phyloP scores from a whole-genome alignment of 257 asterid species.

The Nyctanthes arbortristis region DNA sequence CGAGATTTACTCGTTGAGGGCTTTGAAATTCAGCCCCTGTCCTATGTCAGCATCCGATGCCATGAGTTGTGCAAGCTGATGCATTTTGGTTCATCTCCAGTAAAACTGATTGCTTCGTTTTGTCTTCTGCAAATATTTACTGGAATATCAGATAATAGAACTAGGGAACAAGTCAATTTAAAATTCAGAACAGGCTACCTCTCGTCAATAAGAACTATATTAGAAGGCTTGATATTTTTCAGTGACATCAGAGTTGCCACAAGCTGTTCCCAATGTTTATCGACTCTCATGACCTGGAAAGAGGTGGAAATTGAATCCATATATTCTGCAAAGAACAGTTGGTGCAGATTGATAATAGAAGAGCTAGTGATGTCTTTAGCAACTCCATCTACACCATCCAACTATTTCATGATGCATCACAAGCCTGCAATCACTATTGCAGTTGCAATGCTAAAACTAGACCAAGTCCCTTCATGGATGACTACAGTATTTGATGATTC shows the following conservation, averaged over 20 bases:
- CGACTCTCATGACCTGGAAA: constrained; percentile 59
- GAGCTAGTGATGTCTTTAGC: constrained; percentile 76
- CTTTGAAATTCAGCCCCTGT: constrained; percentile 32
- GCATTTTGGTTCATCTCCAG: constrained; percentile 75
- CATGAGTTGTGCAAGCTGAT: constrained; percentile 76
- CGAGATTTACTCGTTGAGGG: constrained; percentile 45
- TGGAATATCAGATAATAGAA: constrained; percentile 41
- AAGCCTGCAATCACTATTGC: constrained; percentile 70
- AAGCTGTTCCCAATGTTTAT: constrained; percentile 70
- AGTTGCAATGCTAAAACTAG: constrained; percentile 57
- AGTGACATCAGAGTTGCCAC: constrained; percentile 58
- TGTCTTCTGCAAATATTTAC: constrained; percentile 70
- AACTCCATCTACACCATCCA: constrained; percentile 57
- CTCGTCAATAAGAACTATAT: constrained; percentile 49
- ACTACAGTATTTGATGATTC: constrained; percentile 58
- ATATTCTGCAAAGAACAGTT: constrained; percentile 33
- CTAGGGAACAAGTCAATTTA: constrained; percentile 33
- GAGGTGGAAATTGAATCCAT: constrained; percentile 38
- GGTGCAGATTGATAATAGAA: constrained; percentile 86
- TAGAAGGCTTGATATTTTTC: constrained; percentile 73
- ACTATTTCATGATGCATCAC: constrained; percentile 47
- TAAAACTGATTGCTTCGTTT: constrained; percentile 66
- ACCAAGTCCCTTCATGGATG: constrained; percentile 61
- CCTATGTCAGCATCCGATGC: constrained; percentile 64
- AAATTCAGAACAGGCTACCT: constrained; percentile 50